Percentiles rank a stretch among this genome's conserved stretches.
Evolutionary conservation across 805 yeast genomes (phyloP).

Genomic region (Cephaloascus albidus): DNA sequence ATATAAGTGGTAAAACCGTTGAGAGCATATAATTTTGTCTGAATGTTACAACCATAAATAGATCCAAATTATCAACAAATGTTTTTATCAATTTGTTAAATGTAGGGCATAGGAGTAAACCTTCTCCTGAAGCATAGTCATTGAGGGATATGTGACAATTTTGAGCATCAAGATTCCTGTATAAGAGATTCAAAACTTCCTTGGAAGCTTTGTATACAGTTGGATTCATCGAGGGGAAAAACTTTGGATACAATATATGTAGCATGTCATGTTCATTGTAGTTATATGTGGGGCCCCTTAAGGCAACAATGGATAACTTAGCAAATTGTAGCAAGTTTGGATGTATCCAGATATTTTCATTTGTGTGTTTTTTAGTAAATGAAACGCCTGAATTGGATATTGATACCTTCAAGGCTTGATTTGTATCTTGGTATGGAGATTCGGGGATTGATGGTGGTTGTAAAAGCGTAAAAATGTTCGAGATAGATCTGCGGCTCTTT

Average conservation of each 20-base stretch:
- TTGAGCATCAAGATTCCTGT: background rate
- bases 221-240: constrained; percentile 29
- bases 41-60: constrained; percentile 4
- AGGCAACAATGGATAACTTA: constrained; percentile 27
- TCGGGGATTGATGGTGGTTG: too few relatives aligned
- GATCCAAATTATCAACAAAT: constrained; percentile 6
- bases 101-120: background rate
- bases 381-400: background rate
- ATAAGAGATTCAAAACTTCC: constrained; percentile 6
- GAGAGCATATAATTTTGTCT: constrained; percentile 7
- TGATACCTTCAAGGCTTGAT: background rate
- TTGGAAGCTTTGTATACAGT: constrained; percentile 27
- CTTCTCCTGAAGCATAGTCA: constrained; percentile 5
- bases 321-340: constrained; percentile 22
- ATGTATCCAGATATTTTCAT: constrained; percentile 23
- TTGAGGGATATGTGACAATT: background rate
- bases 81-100: background rate
- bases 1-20: constrained; percentile 5
- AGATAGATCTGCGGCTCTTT: too few relatives aligned
- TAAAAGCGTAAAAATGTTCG: too few relatives aligned
- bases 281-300: constrained; percentile 26
- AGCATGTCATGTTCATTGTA: constrained; percentile 31
- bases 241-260: constrained; percentile 33
- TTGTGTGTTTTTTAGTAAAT: background rate
- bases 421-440: background rate